Evolutionary conservation across 1,284 basidiomycete species (phyloP).

Genomic region (Pisolithus thermaeus): DNA sequence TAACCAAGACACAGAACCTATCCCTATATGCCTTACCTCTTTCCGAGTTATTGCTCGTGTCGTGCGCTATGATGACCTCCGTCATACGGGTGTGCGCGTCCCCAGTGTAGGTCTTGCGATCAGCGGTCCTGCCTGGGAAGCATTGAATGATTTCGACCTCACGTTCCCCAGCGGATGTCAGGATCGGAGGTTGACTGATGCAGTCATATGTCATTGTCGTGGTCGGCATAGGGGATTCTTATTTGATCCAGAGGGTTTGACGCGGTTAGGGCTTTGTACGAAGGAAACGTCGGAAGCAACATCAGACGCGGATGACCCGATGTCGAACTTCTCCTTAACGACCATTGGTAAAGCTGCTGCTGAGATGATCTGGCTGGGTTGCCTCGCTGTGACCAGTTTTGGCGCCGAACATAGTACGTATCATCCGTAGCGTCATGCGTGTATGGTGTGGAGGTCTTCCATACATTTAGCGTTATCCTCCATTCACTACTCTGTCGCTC

Average conservation of each 20-base stretch:
- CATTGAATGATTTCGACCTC: conserved; percentile 30
- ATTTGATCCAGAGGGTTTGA: conserved; percentile 64
- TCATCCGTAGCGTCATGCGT: not conserved
- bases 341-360: conserved; percentile 69
- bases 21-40: conserved; percentile 44
- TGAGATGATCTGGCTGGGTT: conserved; percentile 79
- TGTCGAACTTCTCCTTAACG: conserved; percentile 42
- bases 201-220: conserved; percentile 57
- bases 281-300: conserved; percentile 15
- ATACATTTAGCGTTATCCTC: too few species aligned
- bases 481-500: too few species aligned
- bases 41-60: conserved; percentile 67
- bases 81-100: conserved; percentile 63
- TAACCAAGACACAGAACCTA: conserved; percentile 32
- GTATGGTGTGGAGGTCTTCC: not conserved
- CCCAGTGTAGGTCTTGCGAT: conserved; percentile 65
- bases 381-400: conserved; percentile 71
- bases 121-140: conserved; percentile 55
- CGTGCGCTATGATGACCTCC: conserved; percentile 60
- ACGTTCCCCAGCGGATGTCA: not conserved
- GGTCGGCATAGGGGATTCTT: conserved; percentile 61
- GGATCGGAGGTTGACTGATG: conserved; percentile 20
- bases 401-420: conserved; percentile 20
- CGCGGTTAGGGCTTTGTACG: conserved; percentile 57
- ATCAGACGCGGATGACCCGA: conserved; percentile 9